Evolutionary conservation across 148 eudicot genomes (phyloP), one percentile per base, ranked within the genome.

Genomic region (Rhododendron kiyosumense): DNA sequence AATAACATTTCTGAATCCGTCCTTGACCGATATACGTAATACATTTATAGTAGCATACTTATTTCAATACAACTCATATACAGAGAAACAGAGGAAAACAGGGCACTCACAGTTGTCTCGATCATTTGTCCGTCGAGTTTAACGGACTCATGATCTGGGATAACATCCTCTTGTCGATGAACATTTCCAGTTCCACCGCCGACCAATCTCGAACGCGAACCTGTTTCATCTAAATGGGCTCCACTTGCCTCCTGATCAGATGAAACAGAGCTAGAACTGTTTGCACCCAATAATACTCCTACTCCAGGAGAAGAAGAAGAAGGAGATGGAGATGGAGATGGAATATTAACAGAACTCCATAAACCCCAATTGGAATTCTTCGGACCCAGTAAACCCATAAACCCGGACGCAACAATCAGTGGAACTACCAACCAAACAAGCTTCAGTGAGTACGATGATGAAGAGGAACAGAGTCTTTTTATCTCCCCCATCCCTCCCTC

Each of bases 361-460:
- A 84, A 87, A 0, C 78, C 61, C 91, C 88, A 81, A 59, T 81
- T 81, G 8, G 85, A 86, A 41, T 52, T 67, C 22, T 83, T 87
- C 45, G 90, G 54, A 84, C 84, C 86, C 59, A 81, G 36, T 13
- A 87, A 38, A 6, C 83, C 89, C 78, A 90, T 48, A 69, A 94
- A 59, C 73, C 82, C 88, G 48, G 75, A 89, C 2, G 89, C 84
- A 81, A 89, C 75, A 54, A 92, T n/a, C n/a, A 94, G 83, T 59
- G 91, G 90, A 36, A 89, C 80, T 84, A 89, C 41, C 5, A 91
- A 63, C 73, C 86, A 45, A 38, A 91, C 26, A 2, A 93, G 78
- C 89, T 88, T 93, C 36, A 87, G 20, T 4, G 90, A 84, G 57
- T 84, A 87, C 86, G 94, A 85, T 36, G 88, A 81, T 20, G 82